These are phyloP conservation scores for Phytophthora crassamura DNA, from an alignment of 352 stramenopile genomes.

Conservation along the genomic window DNA sequence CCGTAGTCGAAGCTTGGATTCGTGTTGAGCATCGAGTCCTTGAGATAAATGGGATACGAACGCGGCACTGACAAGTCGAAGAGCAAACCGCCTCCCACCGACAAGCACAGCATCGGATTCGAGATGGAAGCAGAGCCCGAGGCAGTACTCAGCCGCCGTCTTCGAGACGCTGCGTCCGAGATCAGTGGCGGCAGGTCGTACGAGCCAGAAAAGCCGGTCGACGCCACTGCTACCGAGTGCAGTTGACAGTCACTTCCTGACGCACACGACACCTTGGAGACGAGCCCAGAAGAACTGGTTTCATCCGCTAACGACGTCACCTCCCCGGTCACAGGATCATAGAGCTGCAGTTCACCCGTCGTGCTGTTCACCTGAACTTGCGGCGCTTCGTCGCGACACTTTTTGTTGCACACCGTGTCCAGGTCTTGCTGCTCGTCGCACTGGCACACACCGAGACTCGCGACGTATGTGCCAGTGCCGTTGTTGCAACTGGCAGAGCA, in stretches of 20 bases:
- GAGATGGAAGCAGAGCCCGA: conserved; percentile 47
- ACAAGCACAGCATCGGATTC: conserved; percentile 91
- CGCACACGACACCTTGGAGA: conserved; percentile 62
- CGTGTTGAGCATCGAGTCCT: conserved; percentile 96
- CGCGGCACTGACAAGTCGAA: conserved; percentile 86
- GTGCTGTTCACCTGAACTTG: conserved; percentile 68
- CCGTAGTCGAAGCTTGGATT: conserved; percentile 93
- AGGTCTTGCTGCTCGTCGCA: conserved; percentile 81
- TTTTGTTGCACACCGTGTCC: conserved; percentile 80
- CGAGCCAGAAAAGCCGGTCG: conserved; percentile 65
- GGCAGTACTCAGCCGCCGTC: conserved; percentile 26
- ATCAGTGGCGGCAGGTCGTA: conserved; percentile 56
- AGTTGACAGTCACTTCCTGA: conserved; percentile 53
- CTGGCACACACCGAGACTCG: conserved; percentile 87
- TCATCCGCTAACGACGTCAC: conserved; percentile 27
- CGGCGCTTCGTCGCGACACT: conserved; percentile 61
- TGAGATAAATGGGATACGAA: conserved; percentile 93
- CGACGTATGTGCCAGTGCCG: conserved; percentile 77
- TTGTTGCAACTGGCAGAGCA: conserved; percentile 69
- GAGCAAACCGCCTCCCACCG: conserved; percentile 78
- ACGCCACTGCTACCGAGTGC: conserved; percentile 54
- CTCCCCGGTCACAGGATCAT: conserved; percentile 50
- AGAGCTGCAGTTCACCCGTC: conserved; percentile 67
- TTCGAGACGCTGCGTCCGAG: conserved; percentile 9
- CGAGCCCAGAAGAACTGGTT: conserved; percentile 31